Evolutionary conservation across 441 rosid species (phyloP), one percentile per base, ranked within the genome.

Genomic region (California macrophylla): DNA sequence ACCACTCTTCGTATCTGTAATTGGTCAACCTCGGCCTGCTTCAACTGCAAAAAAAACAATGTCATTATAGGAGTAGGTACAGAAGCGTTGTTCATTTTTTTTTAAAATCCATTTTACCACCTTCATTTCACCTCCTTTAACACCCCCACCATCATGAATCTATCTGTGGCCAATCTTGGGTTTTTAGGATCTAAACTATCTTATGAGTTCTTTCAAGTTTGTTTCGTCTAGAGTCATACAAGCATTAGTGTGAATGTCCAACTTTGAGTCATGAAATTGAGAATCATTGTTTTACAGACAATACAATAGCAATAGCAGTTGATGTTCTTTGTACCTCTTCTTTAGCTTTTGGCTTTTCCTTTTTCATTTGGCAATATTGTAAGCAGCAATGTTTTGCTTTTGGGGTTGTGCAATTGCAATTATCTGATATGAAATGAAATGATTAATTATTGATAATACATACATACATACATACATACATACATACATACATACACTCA

Each of bases 1-100:
- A 56, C 38, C n/a, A 68, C 42, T 60, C 66, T 20, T 38, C 6
- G 74, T 77, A 12, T 70, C 76, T 21, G 66, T 80, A 73, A 64
- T 74, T 79, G 64, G 70, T 81, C 96, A 85, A 92, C 93, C 96
- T 90, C 95, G 84, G 86, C 89, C 88, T 82, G 90, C 84, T 81
- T 81, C 85, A 68, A 69, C 38, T 52, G 69, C 79, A 52, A 77
- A 70, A 40, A 68, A 72, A 67, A 71, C 66, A 70, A 52, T 54
- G 50, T 45, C 70, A 36, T 66, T 69, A 58, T 28, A 68, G 81
- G 69, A 77, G 84, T 82, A 79, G 86, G 92, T 72, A 71, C 84
- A 75, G 90, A 89, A 88, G 94, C 81, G 92, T 89, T 89, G 97
- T 69, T 77, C 82, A 74, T 70, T 74, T 72, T 7, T 61, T 12